Conservation (phyloP, 192 early-diverging fungal species). For the Dispira simplex region DNA sequence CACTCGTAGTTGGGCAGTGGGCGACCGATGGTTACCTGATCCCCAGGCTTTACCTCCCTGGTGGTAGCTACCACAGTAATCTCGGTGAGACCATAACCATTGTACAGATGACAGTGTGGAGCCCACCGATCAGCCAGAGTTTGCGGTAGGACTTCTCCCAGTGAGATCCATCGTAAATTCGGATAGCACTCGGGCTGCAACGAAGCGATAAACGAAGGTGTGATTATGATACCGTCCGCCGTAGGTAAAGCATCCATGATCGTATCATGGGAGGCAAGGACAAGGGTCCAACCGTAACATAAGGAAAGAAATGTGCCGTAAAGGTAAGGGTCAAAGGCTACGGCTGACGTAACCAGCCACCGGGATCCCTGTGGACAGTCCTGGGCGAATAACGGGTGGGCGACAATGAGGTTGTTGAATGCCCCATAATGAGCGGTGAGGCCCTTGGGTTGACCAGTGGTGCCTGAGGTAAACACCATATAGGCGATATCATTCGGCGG, state of each 20-base stretch:
- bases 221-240: background rate
- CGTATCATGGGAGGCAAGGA: background rate
- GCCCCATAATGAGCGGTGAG: background rate
- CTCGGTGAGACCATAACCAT: conserved; percentile 1
- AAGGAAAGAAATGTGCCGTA: background rate
- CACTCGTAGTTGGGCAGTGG: conserved; percentile 11
- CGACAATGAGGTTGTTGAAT: background rate
- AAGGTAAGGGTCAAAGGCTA: background rate
- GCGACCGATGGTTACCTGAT: conserved; percentile 14
- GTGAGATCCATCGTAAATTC: background rate
- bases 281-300: background rate
- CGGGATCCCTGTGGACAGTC: background rate
- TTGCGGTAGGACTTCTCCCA: background rate
- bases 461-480: conserved; percentile 4
- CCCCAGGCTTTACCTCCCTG: background rate
- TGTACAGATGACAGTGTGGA: background rate
- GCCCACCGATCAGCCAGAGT: background rate
- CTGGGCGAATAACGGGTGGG: background rate
- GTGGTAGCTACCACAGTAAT: background rate
- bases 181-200: background rate
- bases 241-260: background rate
- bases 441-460: conserved; percentile 7
- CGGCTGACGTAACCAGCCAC: background rate
- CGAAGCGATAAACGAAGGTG: conserved; percentile 1
- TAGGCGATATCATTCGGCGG: background rate